Evolutionary conservation across 2,329 filamentous ascomycete species (phyloP).

Genomic region (Colletotrichum magnum): DNA sequence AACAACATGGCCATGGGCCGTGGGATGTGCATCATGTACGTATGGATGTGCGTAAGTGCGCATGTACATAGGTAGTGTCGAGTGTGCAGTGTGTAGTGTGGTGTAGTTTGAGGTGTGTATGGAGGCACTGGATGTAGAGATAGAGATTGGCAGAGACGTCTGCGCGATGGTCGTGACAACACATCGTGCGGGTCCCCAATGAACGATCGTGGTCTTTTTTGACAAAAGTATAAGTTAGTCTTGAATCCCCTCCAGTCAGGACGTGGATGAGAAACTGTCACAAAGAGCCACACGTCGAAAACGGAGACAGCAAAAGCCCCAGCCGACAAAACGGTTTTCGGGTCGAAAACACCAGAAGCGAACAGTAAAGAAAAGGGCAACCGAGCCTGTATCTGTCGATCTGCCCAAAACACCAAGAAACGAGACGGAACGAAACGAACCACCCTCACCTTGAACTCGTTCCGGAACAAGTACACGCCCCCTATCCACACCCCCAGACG

Average conservation of each 20-base stretch:
- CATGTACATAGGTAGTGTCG: conserved; percentile 31
- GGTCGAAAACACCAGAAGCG: not conserved
- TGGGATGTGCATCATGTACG: conserved; percentile 11
- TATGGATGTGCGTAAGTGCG: conserved; percentile 23
- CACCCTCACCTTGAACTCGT: conserved; percentile 13
- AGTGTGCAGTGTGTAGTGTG: conserved; percentile 14
- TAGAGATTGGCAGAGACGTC: conserved; percentile 1
- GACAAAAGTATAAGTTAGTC: conserved; percentile 57
- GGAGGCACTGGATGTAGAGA: conserved; percentile 41
- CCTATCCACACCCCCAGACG: conserved; percentile 20
- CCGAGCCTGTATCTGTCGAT: not conserved
- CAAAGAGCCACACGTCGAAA: not conserved
- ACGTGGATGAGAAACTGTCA: conserved; percentile 31
- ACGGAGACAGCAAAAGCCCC: not conserved
- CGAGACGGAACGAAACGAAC: conserved; percentile 18
- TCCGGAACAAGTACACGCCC: conserved; percentile 12
- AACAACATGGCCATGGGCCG: not conserved
- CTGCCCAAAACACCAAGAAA: not conserved
- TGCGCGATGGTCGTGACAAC: conserved; percentile 35
- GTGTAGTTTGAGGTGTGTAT: conserved; percentile 43
- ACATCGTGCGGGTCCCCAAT: conserved; percentile 40
- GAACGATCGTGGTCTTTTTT: conserved; percentile 37
- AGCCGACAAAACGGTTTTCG: not conserved
- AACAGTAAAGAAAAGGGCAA: not conserved
- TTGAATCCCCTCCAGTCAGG: conserved; percentile 45